Evolutionary conservation across 768 basidiomycete genomes (phyloP).

Genomic region (Gyrodon lividus): DNA sequence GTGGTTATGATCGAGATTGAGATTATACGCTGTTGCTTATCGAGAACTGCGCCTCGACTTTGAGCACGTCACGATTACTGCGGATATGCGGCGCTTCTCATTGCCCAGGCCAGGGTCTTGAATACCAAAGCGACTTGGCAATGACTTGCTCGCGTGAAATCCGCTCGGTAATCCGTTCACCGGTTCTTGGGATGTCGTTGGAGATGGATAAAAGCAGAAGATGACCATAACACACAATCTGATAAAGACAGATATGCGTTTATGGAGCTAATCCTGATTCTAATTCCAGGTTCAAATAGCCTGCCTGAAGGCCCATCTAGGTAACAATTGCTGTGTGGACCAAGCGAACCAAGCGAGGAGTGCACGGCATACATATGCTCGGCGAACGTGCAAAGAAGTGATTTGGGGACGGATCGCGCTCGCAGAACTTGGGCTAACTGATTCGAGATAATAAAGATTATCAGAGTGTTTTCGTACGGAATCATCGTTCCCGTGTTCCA

Average conservation of each 20-base stretch:
- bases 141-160: not conserved
- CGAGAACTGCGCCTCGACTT: not conserved
- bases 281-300: not conserved
- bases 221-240: not conserved
- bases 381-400: not conserved
- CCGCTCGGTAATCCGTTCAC: too few species aligned
- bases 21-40: too few species aligned
- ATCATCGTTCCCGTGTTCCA: too few species aligned
- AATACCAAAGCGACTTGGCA: not conserved
- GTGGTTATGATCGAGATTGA: too few species aligned
- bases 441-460: too few species aligned
- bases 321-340: not conserved
- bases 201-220: not conserved
- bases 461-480: too few species aligned
- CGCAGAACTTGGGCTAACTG: not conserved
- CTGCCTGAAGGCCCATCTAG: not conserved
- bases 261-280: not conserved
- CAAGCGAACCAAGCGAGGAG: not conserved
- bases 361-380: not conserved
- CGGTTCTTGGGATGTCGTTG: not conserved
- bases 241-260: not conserved
- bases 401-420: not conserved
- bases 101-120: not conserved
- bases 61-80: not conserved
- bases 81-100: not conserved